A percentile compares a stretch with the other conserved stretches of the same genome.
These are phyloP conservation scores for Rhytidhysteron rufulum DNA, from an alignment of 2,329 filamentous ascomycete genomes.

Conservation along the genomic window DNA sequence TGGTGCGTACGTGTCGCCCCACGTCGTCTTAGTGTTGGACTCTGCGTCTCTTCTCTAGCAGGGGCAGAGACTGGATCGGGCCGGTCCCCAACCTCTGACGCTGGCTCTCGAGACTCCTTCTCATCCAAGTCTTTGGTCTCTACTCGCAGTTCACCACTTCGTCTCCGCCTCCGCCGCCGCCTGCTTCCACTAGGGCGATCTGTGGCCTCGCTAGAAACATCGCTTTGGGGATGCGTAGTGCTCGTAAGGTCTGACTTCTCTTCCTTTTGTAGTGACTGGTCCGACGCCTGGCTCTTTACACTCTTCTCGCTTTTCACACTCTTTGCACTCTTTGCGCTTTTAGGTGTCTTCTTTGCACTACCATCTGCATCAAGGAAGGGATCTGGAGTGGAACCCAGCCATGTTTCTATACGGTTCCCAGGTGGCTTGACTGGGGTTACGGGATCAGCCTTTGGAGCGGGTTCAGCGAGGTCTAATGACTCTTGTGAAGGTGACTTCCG, in stretches of 20 bases:
- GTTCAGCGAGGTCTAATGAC: slow-evolving; percentile 10
- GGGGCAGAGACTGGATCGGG: too few relatives aligned
- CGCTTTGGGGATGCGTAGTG: slow-evolving; percentile 19
- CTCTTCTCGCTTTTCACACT: too few relatives aligned
- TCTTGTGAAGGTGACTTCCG: slow-evolving; percentile 24
- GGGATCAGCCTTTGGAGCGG: slow-evolving; percentile 13
- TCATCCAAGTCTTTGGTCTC: slow-evolving; percentile 21
- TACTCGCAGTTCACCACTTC: slow-evolving; percentile 23
- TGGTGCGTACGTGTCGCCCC: slow-evolving; percentile 35
- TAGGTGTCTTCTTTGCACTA: slow-evolving; percentile 27
- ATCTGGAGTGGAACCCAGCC: slow-evolving; percentile 56
- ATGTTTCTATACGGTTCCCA: slow-evolving; percentile 56
- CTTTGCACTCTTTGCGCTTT: slow-evolving; percentile 23
- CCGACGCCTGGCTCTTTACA: too few relatives aligned
- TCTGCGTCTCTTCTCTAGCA: slow-evolving; percentile 19
- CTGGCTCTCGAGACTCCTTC: slow-evolving; percentile 14
- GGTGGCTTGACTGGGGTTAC: slow-evolving; percentile 38
- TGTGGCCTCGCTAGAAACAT: slow-evolving; percentile 13
- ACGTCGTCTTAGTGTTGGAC: slow-evolving; percentile 34
- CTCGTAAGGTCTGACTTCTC: slow-evolving; percentile 25
- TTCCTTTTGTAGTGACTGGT: slow-evolving; percentile 14
- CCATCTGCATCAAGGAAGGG: slow-evolving; percentile 50
- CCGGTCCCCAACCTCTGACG: not conserved
- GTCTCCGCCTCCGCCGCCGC: slow-evolving; percentile 22
- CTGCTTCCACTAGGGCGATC: slow-evolving; percentile 17